Evolutionary conservation across 257 asterid species (phyloP).

Genomic region (Rehmannia glutinosa): DNA sequence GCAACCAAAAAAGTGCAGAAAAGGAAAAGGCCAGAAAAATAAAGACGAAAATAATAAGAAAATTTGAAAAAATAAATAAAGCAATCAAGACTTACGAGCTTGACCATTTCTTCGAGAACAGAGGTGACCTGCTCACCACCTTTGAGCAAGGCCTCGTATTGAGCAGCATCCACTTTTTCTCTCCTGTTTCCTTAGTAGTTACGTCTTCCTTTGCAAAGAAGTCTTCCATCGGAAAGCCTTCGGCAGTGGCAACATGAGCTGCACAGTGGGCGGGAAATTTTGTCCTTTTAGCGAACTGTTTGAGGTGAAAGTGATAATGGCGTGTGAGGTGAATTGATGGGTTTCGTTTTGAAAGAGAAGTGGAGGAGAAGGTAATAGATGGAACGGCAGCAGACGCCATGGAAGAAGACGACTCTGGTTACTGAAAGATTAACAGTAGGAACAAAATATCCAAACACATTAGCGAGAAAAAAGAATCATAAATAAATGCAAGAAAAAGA

Average conservation of each 20-base stretch:
- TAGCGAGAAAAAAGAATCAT: not conserved
- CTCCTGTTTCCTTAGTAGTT: not conserved
- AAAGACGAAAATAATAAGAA: not conserved
- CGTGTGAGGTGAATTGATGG: slow-evolving; percentile 11
- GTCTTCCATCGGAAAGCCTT: slow-evolving; percentile 36
- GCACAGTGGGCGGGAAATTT: slow-evolving; percentile 23
- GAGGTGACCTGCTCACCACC: slow-evolving; percentile 96
- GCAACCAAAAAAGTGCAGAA: not conserved
- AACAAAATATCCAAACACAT: not conserved
- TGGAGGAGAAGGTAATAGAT: slow-evolving; percentile 11
- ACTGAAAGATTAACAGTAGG: not conserved
- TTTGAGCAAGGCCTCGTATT: slow-evolving; percentile 62
- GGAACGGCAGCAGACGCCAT: slow-evolving; percentile 47
- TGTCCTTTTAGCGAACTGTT: slow-evolving; percentile 16
- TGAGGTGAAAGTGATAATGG: slow-evolving; percentile 20
- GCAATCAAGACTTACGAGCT: slow-evolving; percentile 48
- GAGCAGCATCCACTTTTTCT: slow-evolving; percentile 41
- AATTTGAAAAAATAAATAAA: not conserved
- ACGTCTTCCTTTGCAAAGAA: slow-evolving; percentile 28
- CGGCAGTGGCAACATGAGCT: slow-evolving; percentile 35
- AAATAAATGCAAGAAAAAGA: too few species aligned
- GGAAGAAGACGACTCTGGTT: not conserved
- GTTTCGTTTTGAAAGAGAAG: slow-evolving; percentile 6
- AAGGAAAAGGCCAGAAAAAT: not conserved
- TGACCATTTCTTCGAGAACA: slow-evolving; percentile 90